Conservation (phyloP, 495 filamentous ascomycete species). For the Neurospora sp. region DNA sequence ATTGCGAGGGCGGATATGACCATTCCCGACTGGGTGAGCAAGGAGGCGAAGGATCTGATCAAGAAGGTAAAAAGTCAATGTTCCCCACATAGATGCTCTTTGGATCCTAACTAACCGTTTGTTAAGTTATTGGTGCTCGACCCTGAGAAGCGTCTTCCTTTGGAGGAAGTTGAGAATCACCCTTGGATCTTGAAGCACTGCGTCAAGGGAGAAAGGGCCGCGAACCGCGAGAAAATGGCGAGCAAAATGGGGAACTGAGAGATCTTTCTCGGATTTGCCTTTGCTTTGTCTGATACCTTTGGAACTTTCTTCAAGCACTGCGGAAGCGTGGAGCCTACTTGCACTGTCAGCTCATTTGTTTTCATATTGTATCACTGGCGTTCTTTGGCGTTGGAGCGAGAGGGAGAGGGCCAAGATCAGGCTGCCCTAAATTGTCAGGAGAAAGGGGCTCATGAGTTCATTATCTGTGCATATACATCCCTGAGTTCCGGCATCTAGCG, state of each 20-base stretch:
- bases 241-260: slow-evolving; percentile 11
- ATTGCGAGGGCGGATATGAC: slow-evolving; percentile 89
- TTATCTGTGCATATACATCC: neutral
- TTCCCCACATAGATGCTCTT: neutral
- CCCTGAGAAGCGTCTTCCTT: slow-evolving; percentile 82
- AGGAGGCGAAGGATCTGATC: slow-evolving; percentile 87
- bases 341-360: neutral
- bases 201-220: slow-evolving; percentile 58
- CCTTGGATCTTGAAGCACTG: slow-evolving; percentile 99
- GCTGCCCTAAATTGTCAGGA: neutral
- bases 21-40: slow-evolving; percentile 78
- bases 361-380: neutral
- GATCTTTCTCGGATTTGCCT: neutral
- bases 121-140: slow-evolving; percentile 79
- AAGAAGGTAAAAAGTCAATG: slow-evolving; percentile 54
- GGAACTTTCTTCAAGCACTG: neutral
- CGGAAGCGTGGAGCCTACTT: neutral
- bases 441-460: neutral
- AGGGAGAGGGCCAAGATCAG: neutral
- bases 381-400: neutral
- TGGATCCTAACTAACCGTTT: neutral
- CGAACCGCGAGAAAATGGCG: slow-evolving; percentile 36
- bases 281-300: neutral
- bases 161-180: slow-evolving; percentile 82
- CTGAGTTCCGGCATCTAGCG: neutral